Percentiles rank a stretch among this genome's conserved stretches.
Conservation (phyloP, 2,329 filamentous ascomycete species). For the Claviceps cyperi region DNA sequence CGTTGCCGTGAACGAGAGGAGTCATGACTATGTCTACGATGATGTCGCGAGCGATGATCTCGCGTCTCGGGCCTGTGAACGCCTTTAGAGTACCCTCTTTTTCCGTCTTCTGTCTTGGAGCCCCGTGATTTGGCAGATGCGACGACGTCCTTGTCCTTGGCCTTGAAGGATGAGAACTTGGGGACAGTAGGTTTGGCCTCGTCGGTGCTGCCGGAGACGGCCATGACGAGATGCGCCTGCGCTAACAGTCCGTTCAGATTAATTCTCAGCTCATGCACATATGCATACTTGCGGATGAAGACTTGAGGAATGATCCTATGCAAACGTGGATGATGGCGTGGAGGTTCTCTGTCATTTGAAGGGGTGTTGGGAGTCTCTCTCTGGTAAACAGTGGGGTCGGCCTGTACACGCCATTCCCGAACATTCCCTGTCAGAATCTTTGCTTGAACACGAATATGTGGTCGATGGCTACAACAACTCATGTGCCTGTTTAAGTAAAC, state of each 20-base stretch:
- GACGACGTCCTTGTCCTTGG: conserved; percentile 20
- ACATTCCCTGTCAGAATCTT: too few species aligned
- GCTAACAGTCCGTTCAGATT: not conserved
- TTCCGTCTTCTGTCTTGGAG: conserved; percentile 7
- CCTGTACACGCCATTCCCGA: too few species aligned
- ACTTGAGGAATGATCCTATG: too few species aligned
- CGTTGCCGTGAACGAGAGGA: not conserved
- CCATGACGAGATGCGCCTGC: conserved; percentile 2
- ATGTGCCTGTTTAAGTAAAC: too few species aligned
- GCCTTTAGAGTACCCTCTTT: conserved; percentile 5
- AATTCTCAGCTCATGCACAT: not conserved
- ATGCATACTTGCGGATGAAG: not conserved
- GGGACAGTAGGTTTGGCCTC: conserved; percentile 25
- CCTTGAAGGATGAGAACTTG: conserved; percentile 61
- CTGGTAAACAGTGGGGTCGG: too few species aligned
- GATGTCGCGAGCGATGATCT: conserved; percentile 3
- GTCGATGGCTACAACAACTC: too few species aligned
- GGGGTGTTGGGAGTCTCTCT: too few species aligned
- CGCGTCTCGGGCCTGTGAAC: conserved; percentile 5
- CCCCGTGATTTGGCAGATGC: conserved; percentile 20
- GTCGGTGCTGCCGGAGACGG: conserved; percentile 15
- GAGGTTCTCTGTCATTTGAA: too few species aligned
- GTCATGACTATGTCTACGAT: not conserved
- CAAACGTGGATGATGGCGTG: too few species aligned
- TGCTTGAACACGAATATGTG: too few species aligned